Percentiles rank a stretch among this genome's conserved stretches.
These are phyloP conservation scores for Casuarina cunninghamiana DNA, from an alignment of 306 rosid genomes.

Conservation along the genomic window DNA sequence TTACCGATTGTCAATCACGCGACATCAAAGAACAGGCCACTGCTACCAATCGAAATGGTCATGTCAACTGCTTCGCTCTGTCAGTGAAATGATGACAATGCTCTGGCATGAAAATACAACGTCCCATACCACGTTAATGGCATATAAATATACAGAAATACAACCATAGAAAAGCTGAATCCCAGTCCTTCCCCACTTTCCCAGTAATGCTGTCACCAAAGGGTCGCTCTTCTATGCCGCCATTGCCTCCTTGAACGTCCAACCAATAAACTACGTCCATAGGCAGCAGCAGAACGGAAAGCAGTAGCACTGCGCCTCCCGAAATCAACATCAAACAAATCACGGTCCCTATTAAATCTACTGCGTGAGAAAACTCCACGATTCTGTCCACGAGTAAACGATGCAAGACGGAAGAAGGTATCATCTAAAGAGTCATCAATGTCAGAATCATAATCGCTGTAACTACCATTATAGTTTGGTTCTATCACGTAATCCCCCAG, in stretches of 20 bases:
- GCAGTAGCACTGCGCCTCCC: slow-evolving; percentile 46
- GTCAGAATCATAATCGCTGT: slow-evolving; percentile 60
- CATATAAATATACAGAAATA: slow-evolving; percentile 4
- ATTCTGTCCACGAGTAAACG: slow-evolving; percentile 55
- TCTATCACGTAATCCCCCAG: slow-evolving; percentile 93
- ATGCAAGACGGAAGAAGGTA: slow-evolving; percentile 44
- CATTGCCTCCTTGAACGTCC: slow-evolving; percentile 54
- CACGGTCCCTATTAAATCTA: slow-evolving; percentile 45
- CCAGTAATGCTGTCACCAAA: slow-evolving; percentile 2
- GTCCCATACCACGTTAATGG: background rate
- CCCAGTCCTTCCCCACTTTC: slow-evolving; percentile 7
- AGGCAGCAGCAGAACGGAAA: slow-evolving; percentile 44
- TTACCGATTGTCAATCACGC: background rate
- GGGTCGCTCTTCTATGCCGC: slow-evolving; percentile 44
- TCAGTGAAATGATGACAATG: slow-evolving; percentile 32
- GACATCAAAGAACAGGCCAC: slow-evolving; percentile 8
- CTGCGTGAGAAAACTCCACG: slow-evolving; percentile 45
- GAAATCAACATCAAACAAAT: slow-evolving; percentile 38
- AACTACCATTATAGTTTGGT: slow-evolving; percentile 59
- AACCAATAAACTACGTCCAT: slow-evolving; percentile 51
- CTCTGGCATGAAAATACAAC: slow-evolving; percentile 26
- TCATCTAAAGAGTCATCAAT: slow-evolving; percentile 61
- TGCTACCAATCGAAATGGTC: slow-evolving; percentile 18
- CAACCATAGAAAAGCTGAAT: background rate
- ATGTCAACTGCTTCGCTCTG: slow-evolving; percentile 28